phyloP scores from a whole-genome alignment of 768 basidiomycete genomes.

The Gloeophyllum trabeum region DNA sequence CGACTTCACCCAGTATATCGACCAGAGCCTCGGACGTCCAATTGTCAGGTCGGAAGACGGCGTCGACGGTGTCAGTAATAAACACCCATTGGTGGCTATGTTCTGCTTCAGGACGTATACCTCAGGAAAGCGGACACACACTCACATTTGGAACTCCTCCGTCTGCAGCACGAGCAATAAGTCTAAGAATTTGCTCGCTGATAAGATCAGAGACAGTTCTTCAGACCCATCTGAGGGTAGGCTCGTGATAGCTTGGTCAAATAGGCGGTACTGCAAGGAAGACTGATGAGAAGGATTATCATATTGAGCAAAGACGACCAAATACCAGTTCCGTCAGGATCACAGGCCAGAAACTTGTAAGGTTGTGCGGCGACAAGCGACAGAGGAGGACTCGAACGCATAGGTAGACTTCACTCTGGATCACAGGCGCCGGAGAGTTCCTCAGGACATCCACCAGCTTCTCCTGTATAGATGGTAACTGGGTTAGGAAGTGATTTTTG shows the following conservation, averaged over 20 bases:
- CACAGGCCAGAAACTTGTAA: conserved; percentile 96
- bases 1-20: conserved; percentile 81
- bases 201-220: conserved; percentile 69
- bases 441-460: conserved; percentile 89
- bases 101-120: conserved; percentile 3
- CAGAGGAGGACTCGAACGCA: conserved; percentile 88
- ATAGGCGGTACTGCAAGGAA: conserved; percentile 64
- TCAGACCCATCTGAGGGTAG: conserved; percentile 79
- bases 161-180: conserved; percentile 88
- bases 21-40: conserved; percentile 83
- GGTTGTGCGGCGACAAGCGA: conserved; percentile 79
- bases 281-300: too few relatives aligned
- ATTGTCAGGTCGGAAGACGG: conserved; percentile 76
- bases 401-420: conserved; percentile 91
- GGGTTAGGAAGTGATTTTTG: conserved; percentile 83
- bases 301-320: conserved; percentile 1
- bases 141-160: conserved; percentile 94
- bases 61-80: conserved; percentile 94
- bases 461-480: conserved; percentile 92
- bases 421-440: conserved; percentile 66
- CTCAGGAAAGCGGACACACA: background rate
- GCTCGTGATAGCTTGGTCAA: conserved; percentile 67
- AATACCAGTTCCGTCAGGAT: conserved; percentile 83
- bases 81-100: conserved; percentile 95
- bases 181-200: conserved; percentile 92